A percentile compares a stretch with the other conserved stretches of the same genome.
Conservation (phyloP, 257 asterid species). For the Penstemon davidsonii region DNA sequence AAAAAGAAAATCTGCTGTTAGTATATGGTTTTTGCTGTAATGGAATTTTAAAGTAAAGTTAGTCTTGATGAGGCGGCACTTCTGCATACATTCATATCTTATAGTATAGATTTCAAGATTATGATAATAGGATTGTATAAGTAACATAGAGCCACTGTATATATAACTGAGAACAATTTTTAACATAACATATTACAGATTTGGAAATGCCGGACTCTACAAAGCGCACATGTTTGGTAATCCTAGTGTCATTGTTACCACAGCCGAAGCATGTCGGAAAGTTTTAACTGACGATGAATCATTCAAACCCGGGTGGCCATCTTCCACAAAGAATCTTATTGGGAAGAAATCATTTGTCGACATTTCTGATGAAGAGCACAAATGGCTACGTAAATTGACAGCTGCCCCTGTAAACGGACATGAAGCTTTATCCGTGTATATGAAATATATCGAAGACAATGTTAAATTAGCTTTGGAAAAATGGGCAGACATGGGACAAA, state of each 20-base stretch:
- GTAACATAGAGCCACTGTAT: no score
- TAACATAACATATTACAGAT: slow-evolving; percentile 40
- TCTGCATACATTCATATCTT: no score
- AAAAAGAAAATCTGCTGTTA: no score
- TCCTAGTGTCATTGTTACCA: slow-evolving; percentile 79
- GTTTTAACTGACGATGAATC: slow-evolving; percentile 76
- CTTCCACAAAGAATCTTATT: slow-evolving; percentile 62
- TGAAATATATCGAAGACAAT: slow-evolving; percentile 60
- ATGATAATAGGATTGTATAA: no score
- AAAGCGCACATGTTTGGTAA: slow-evolving; percentile 78
- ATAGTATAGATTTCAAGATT: no score
- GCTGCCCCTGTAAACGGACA: slow-evolving; percentile 85
- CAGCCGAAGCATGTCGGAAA: slow-evolving; percentile 72
- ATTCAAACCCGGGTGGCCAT: slow-evolving; percentile 93
- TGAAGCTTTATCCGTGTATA: slow-evolving; percentile 67
- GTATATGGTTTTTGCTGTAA: no score
- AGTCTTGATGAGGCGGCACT: no score
- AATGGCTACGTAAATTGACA: slow-evolving; percentile 66
- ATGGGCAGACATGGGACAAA: slow-evolving; percentile 69
- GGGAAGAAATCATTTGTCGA: slow-evolving; percentile 77
- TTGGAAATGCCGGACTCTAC: slow-evolving; percentile 68
- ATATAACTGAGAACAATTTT: no score
- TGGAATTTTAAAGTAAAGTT: no score
- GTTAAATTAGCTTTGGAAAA: slow-evolving; percentile 56
- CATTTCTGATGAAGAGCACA: slow-evolving; percentile 70